phyloP scores from a whole-genome alignment of 768 basidiomycete genomes.

The Hericium alpestre region DNA sequence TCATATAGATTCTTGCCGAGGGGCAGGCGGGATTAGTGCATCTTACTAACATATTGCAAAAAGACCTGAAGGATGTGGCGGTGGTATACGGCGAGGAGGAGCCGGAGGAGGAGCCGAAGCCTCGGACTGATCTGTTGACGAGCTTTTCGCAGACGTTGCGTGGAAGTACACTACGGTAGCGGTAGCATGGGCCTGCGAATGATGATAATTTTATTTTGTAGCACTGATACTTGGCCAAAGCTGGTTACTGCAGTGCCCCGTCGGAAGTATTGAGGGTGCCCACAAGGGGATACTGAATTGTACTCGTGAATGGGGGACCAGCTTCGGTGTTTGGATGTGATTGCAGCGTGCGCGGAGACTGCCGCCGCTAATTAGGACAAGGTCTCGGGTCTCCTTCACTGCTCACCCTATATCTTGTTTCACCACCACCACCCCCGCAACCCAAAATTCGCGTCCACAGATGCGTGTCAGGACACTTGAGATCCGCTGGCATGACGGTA shows the following conservation, averaged over 20 bases:
- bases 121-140: constrained; percentile 1
- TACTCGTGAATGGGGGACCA: background rate
- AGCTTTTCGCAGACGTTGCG: constrained; percentile 3
- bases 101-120: background rate
- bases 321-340: background rate
- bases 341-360: background rate
- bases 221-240: too few species aligned
- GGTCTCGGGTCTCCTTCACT: background rate
- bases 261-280: too few species aligned
- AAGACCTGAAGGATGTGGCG: constrained; percentile 35
- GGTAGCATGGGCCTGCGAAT: too few species aligned
- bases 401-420: background rate
- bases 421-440: background rate
- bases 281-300: background rate
- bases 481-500: constrained; percentile 94
- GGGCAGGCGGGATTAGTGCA: constrained; percentile 76
- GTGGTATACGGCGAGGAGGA: constrained; percentile 13
- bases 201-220: too few species aligned
- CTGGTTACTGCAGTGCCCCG: background rate
- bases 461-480: constrained; percentile 89
- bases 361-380: constrained; percentile 1
- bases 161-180: constrained; percentile 1
- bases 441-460: constrained; percentile 8
- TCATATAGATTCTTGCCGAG: constrained; percentile 53
- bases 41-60: constrained; percentile 63